phyloP scores from a whole-genome alignment of 306 rosid genomes.

The Nissolia schottii region DNA sequence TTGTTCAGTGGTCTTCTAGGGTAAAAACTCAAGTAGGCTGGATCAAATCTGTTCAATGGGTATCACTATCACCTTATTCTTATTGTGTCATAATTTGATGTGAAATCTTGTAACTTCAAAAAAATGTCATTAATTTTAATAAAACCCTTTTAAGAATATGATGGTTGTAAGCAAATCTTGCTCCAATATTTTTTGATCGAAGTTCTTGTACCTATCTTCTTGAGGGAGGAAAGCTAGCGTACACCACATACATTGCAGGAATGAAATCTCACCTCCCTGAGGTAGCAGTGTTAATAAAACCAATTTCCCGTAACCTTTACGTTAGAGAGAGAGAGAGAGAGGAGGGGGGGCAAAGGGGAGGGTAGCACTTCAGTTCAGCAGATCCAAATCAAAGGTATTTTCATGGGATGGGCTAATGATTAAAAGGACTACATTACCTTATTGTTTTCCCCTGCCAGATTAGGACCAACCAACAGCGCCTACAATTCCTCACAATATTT shows the following conservation, averaged over 20 bases:
- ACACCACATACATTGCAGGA: neutral
- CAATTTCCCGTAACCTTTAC: no score
- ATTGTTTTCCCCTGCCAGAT: neutral
- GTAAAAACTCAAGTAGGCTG: neutral
- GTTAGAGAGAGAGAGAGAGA: no score
- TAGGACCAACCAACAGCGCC: neutral
- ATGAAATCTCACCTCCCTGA: conserved; percentile 12
- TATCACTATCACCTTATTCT: neutral
- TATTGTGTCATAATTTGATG: neutral
- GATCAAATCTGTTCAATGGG: neutral
- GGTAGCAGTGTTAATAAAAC: no score
- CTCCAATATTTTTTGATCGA: neutral
- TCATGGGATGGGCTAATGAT: no score
- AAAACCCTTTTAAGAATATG: neutral
- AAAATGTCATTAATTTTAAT: no score
- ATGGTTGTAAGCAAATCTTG: neutral
- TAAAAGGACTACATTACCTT: neutral
- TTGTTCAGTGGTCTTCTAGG: neutral
- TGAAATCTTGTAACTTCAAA: no score
- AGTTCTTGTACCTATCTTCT: neutral
- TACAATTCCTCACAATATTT: no score
- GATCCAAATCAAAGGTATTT: neutral
- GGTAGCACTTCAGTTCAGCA: neutral
- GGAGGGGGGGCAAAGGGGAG: neutral
- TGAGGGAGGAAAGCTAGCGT: neutral